phyloP scores from a whole-genome alignment of 352 stramenopile genomes.

The Globisporangium middletonii region DNA sequence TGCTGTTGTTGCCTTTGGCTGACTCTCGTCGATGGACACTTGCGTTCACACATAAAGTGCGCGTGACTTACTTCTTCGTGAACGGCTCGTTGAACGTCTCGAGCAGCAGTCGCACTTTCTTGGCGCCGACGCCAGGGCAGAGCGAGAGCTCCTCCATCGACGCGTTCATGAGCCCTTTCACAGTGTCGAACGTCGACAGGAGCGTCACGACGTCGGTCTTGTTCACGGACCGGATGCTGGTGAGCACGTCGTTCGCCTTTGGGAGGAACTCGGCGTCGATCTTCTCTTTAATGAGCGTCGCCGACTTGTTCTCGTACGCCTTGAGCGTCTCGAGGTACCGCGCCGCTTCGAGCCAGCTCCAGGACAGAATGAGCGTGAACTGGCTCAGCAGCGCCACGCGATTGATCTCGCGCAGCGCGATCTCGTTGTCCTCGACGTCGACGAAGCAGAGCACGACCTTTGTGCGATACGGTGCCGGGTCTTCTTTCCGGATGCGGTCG shows the following conservation, averaged over 20 bases:
- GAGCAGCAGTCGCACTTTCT: constrained; percentile 92
- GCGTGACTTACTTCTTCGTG: constrained; percentile 40
- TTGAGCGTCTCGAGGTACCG: constrained; percentile 97
- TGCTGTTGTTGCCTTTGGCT: not conserved
- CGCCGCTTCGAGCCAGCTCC: constrained; percentile 91
- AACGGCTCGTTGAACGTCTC: constrained; percentile 94
- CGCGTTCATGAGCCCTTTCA: constrained; percentile 84
- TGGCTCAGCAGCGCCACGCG: constrained; percentile 86
- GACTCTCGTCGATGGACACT: not conserved
- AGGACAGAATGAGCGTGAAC: constrained; percentile 92
- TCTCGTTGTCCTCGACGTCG: constrained; percentile 94
- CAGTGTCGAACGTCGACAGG: constrained; percentile 88
- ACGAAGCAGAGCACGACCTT: constrained; percentile 93
- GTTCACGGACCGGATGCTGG: constrained; percentile 89
- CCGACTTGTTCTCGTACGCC: constrained; percentile 94
- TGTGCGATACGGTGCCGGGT: constrained; percentile 69
- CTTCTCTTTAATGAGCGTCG: constrained; percentile 92
- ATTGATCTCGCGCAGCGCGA: constrained; percentile 91
- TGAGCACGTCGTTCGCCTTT: constrained; percentile 90
- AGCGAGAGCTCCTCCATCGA: constrained; percentile 92
- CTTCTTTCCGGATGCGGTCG: constrained; percentile 80
- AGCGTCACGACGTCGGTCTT: constrained; percentile 95
- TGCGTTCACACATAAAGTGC: no score
- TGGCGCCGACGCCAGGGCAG: constrained; percentile 91
- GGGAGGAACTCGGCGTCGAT: constrained; percentile 88